Conservation (phyloP, 2,329 filamentous ascomycete genomes). For the Mycogone perniciosa region DNA sequence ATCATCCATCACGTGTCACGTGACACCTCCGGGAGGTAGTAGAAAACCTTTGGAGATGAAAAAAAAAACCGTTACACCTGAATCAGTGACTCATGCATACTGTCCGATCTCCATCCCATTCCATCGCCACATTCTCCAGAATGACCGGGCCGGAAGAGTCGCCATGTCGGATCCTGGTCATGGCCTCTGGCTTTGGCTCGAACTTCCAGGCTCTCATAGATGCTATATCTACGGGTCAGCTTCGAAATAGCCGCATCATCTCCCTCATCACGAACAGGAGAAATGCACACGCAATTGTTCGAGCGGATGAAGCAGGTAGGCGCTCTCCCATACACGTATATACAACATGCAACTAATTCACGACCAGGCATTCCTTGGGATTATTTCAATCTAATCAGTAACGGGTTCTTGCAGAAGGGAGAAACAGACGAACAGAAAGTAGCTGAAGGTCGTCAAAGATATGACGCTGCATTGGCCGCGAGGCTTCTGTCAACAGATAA, state of each 20-base stretch:
- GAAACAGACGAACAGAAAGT: constrained; percentile 54
- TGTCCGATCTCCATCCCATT: no score
- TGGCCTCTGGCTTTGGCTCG: constrained; percentile 67
- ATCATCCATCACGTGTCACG: no score
- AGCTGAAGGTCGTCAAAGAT: constrained; percentile 54
- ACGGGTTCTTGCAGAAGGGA: constrained; percentile 53
- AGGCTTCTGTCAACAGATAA: constrained; percentile 47
- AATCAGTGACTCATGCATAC: no score
- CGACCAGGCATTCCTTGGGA: constrained; percentile 56
- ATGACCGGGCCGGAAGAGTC: constrained; percentile 7
- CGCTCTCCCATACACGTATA: background rate
- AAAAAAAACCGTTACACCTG: no score
- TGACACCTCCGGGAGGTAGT: no score
- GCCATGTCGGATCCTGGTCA: constrained; percentile 53
- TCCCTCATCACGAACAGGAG: constrained; percentile 43
- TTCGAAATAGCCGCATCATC: constrained; percentile 38
- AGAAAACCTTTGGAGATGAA: no score
- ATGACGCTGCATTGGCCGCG: constrained; percentile 68
- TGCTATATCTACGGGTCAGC: constrained; percentile 32
- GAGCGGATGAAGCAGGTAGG: constrained; percentile 39
- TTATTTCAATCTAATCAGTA: constrained; percentile 75
- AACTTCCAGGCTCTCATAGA: constrained; percentile 71
- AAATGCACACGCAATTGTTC: constrained; percentile 38
- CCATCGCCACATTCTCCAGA: constrained; percentile 6
- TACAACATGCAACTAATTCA: no score